A percentile compares a stretch with the other conserved stretches of the same genome.
Evolutionary conservation across 2,329 filamentous ascomycete genomes (phyloP).

Genomic region (Cadophora gregata): DNA sequence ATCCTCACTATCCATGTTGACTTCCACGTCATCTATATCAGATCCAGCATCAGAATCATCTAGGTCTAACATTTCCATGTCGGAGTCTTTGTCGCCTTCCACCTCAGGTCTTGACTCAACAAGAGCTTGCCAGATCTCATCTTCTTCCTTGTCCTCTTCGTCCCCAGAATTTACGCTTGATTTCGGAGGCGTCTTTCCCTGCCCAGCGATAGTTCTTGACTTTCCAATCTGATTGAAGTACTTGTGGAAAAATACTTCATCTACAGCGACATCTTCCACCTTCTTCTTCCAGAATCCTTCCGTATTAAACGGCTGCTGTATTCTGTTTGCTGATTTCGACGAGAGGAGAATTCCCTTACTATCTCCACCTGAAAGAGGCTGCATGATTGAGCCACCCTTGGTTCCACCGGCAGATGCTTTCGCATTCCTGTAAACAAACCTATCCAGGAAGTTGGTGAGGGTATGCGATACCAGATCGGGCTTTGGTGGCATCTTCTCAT

Average conservation of each 20-base stretch:
- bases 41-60: conserved; percentile 56
- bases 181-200: conserved; percentile 62
- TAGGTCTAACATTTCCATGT: conserved; percentile 57
- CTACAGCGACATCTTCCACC: conserved; percentile 82
- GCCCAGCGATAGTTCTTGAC: conserved; percentile 58
- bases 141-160: conserved; percentile 67
- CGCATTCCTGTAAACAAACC: conserved; percentile 96
- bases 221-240: conserved; percentile 86
- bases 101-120: conserved; percentile 81
- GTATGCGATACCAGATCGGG: conserved; percentile 90
- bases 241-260: conserved; percentile 97
- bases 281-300: conserved; percentile 92
- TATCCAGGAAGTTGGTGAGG: conserved; percentile 93
- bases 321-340: conserved; percentile 49
- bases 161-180: conserved; percentile 48
- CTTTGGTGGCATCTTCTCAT: conserved; percentile 78
- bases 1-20: conserved; percentile 52
- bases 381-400: conserved; percentile 93
- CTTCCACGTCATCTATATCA: conserved; percentile 53
- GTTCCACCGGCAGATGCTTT: conserved; percentile 68
- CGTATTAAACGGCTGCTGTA: conserved; percentile 75
- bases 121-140: conserved; percentile 91
- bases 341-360: conserved; percentile 66
- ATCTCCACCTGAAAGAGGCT: conserved; percentile 76
- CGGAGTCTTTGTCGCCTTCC: conserved; percentile 66